Conservation (phyloP, 2,329 filamentous ascomycete species). For the Alternaria atra region DNA sequence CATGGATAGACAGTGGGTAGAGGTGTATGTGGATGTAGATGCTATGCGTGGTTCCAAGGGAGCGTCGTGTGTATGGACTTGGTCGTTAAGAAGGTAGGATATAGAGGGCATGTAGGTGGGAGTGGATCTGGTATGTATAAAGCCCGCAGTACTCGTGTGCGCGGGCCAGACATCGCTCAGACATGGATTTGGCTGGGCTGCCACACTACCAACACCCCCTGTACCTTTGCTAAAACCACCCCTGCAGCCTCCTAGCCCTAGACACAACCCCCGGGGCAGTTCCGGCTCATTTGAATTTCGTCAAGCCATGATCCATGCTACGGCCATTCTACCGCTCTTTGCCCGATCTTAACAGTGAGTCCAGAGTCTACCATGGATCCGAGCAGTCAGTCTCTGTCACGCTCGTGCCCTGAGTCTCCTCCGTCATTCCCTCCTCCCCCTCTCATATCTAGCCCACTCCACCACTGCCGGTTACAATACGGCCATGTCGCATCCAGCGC, state of each 20-base stretch:
- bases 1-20: slow-evolving; percentile 24
- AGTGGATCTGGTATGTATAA: slow-evolving; percentile 37
- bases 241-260: slow-evolving; percentile 19
- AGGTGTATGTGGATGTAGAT: slow-evolving; percentile 3
- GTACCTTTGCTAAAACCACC: slow-evolving; percentile 24
- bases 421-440: background rate
- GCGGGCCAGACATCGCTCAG: slow-evolving; percentile 8
- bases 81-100: background rate
- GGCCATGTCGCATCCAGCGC: slow-evolving; percentile 18
- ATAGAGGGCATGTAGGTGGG: slow-evolving; percentile 8
- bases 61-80: background rate
- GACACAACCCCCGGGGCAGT: slow-evolving; percentile 26
- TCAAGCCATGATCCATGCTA: slow-evolving; percentile 12
- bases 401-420: slow-evolving; percentile 10
- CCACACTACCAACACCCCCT: no score
- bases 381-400: slow-evolving; percentile 14
- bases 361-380: slow-evolving; percentile 5
- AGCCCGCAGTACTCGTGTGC: slow-evolving; percentile 22
- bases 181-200: no score
- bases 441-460: background rate
- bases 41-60: background rate
- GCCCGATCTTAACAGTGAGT: slow-evolving; percentile 3
- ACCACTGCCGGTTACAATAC: background rate
- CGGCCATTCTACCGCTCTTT: slow-evolving; percentile 22
- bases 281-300: background rate